Base-by-base conservation (phyloP, 75 land plant species). In the Sequoiadendron giganteum region DNA sequence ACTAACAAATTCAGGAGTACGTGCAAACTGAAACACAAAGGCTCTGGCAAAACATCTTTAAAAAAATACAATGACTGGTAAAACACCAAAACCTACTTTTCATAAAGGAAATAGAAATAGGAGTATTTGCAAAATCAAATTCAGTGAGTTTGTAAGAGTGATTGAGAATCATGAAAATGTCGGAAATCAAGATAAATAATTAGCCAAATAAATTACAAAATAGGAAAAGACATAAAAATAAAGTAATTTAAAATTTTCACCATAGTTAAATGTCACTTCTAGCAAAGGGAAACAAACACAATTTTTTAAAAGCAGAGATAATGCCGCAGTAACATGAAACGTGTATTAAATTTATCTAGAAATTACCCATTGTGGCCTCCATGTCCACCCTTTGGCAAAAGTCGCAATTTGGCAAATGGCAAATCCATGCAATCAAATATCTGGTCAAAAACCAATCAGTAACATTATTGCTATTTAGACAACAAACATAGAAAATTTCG, bases 321-420 rank as follows among this genome's bases (percentile, higher is more conserved):
- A 82, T 47, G 52, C 5, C 0, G 21, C 52, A 47, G 84, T 28
- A 49, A 30, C 34, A 30, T 81, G 49, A 88, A 58, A 77, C 42
- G 32, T 42, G 77, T 49, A 48, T 30, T 28, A 28, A 52, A 85
- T 34, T 80, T 25, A 72, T 34, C 43, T 58, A 19, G 42, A 8
- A 73, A 45, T n/a, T 92, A 98, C 99, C 99, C 99, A 89, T 98
- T 98, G 76, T 98, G 99, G 80, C 99, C 99, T 82, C 99, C 99
- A 93, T 97, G 99, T 72, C 99, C 99, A 89, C 99, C 99, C 85
- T 98, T 98, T 9, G 99, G 99, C 83, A 95, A 86, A 61, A 98
- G 78, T 5, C 93, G 89, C 88, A 98, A 68, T 80, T 88, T 91
- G 85, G 95, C 97, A 91, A 98, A 96, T 52, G 98, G 97, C 87